phyloP scores from a whole-genome alignment of 2,329 filamentous ascomycete genomes.

The Colletotrichum neosansevieriae region DNA sequence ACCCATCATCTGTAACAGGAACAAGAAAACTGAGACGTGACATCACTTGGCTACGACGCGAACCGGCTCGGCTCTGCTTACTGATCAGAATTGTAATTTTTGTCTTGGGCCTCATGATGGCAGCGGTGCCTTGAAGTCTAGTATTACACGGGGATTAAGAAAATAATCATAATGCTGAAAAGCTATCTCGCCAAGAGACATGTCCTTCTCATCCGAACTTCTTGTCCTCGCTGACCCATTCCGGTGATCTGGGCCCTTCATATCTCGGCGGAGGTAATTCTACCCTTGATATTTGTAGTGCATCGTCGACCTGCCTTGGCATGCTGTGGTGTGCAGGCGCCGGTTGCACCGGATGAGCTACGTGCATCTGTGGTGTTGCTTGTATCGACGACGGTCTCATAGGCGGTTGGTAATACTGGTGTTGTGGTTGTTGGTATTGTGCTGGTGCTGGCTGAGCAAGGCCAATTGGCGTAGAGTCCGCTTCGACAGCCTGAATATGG shows the following conservation, averaged over 20 bases:
- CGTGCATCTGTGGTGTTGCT: slow-evolving; percentile 17
- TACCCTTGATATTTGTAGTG: slow-evolving; percentile 37
- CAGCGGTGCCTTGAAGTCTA: slow-evolving; percentile 31
- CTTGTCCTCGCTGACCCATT: slow-evolving; percentile 36
- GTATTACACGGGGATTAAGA: slow-evolving; percentile 36
- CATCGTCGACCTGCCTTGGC: slow-evolving; percentile 33
- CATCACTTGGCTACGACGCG: not conserved
- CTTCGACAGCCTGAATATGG: slow-evolving; percentile 30
- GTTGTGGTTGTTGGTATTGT: not conserved
- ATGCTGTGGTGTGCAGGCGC: slow-evolving; percentile 22
- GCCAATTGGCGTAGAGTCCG: slow-evolving; percentile 35
- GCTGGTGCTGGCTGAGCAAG: slow-evolving; percentile 9
- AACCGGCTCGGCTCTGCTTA: not conserved
- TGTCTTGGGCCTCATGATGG: slow-evolving; percentile 17
- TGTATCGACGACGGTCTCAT: slow-evolving; percentile 29
- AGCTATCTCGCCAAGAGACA: slow-evolving; percentile 29
- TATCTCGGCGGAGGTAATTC: slow-evolving; percentile 37
- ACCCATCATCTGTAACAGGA: slow-evolving; percentile 5
- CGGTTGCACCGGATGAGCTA: slow-evolving; percentile 15
- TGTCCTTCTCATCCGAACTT: slow-evolving; percentile 15
- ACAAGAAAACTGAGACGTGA: not conserved
- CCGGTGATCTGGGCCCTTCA: slow-evolving; percentile 17
- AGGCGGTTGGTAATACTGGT: not conserved
- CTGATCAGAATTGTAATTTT: not conserved
- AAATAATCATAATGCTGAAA: slow-evolving; percentile 36